phyloP scores from a whole-genome alignment of 768 basidiomycete genomes.

The Termitomyces sp. region DNA sequence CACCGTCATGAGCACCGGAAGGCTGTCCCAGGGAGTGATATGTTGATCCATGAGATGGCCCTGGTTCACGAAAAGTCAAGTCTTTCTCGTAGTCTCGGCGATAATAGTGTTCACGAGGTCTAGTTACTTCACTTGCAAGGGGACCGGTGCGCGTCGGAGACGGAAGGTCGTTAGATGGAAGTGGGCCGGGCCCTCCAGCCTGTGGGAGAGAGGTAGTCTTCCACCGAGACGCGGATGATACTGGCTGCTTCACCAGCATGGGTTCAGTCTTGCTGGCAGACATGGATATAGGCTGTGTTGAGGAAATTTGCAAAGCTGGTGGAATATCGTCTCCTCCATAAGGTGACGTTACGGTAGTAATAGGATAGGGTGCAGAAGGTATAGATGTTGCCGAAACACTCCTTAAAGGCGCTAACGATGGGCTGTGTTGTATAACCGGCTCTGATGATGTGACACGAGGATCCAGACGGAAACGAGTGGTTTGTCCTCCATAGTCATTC shows the following conservation, averaged over 20 bases:
- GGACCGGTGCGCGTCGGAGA: background rate
- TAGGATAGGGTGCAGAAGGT: constrained; percentile 3
- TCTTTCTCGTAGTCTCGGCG: constrained; percentile 27
- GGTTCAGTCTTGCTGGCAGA: background rate
- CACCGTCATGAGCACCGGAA: background rate
- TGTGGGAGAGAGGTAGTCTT: background rate
- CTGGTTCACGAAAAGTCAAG: background rate
- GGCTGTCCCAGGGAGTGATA: background rate
- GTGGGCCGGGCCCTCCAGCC: background rate
- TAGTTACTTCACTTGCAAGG: background rate
- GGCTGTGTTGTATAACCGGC: background rate
- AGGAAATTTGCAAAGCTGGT: background rate
- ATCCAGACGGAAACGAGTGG: constrained; percentile 43
- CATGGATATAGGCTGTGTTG: background rate
- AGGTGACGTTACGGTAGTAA: background rate
- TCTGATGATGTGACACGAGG: constrained; percentile 17
- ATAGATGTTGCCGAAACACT: constrained; percentile 14
- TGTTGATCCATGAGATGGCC: background rate
- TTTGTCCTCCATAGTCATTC: constrained; percentile 40
- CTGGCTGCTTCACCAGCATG: background rate
- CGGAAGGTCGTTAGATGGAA: background rate
- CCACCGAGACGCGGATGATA: background rate
- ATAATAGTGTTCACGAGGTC: constrained; percentile 15
- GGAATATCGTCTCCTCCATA: background rate
- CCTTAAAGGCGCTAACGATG: constrained; percentile 6